Evolutionary conservation across 2,329 filamentous ascomycete genomes (phyloP), one percentile per base, ranked within the genome.

Genomic region (Phaeosphaeriaceae sp.): DNA sequence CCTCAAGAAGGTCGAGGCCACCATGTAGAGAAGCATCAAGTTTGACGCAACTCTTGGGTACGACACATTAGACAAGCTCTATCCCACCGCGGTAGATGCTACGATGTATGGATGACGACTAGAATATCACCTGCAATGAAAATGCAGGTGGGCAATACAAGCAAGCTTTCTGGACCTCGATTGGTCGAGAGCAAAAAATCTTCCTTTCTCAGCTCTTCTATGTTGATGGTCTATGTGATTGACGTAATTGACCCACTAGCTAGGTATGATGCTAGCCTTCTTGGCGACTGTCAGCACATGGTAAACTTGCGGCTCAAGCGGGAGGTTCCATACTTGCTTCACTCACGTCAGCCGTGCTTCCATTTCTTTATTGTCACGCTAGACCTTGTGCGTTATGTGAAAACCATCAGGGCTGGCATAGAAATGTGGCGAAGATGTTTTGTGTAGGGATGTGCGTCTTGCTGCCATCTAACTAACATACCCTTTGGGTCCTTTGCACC

Each of bases 1-100:
- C 61, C 66, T 81, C 55, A 77, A 77, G 75, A 75, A 76, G 71
- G 74, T 80, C 38, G 77, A 80, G 74, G 68, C 57, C 52, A 64
- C 66, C 60, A 47, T 72, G 62, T 71, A 67, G 57, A 56, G 43
- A 49, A 38, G n/a, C 41, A 37, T 32, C 42, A 44, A 30, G 32
- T 42, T 34, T 15, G 32, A 26, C 23, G 15, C 20, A 15, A 21
- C 15, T 29, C 8, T 17, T 13, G 38, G 30, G 33, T 17, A 37
- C 42, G 26, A 18, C 54, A 46, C 52, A 58, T 54, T 35, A 52
- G 46, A 58, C 30, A 42, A 45, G 50, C 51, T 60, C 55, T 44
- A 41, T 32, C 18, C 39, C 56, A 34, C 15, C 16, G 26, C 47
- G 38, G 48, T 48, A 45, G 54, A 54, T 55, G 46, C 52, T 56